Evolutionary conservation across 495 filamentous ascomycete genomes (phyloP), one percentile per base, ranked within the genome.

Genomic region (Melanomma pulvis-pyrius): DNA sequence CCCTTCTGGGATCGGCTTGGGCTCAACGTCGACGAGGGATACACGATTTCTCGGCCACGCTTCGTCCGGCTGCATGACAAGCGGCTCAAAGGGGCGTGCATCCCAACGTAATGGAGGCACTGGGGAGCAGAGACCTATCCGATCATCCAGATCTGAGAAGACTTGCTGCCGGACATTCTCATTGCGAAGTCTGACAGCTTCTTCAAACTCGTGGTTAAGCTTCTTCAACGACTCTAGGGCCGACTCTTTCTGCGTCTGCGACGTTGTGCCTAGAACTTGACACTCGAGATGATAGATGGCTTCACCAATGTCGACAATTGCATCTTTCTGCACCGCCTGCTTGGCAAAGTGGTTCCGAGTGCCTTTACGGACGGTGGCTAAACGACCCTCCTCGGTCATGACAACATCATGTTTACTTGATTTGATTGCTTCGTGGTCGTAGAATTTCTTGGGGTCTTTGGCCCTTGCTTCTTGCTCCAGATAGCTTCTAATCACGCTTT

Each of bases 61-160:
- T 62, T 92, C 89, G 4, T 83, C 73, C 0, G 71, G 29, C 12
- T 80, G 52, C 24, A 83, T 79, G 8, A 71, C 61, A 47, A 90
- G 71, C 3, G 85, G 82, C 22, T 89, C 84, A 48, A 81, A 85
- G 8, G 75, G 77, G 26, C 90, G 86, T 4, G 82, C 83, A 71
- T 92, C 88, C 85, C 85, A 91, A 53, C 76, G 61, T 1, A 92
- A 76, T 5, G 82, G 39, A 0, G 82, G 81, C 3, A 84, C 79
- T 9, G 76, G 63, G 50, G 79, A 78, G 9, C 65, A 64, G 19
- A 80, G 77, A 19, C 76, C 59, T 52, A 80, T 74, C 32, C 78
- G 69, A 60, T 84, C 84, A 69, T 86, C 83, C 48, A 69, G 54
- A 28, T 76, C 78, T 44, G 72, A 65, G 15, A 76, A 72, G 2